Base-by-base conservation (phyloP, 2,329 filamentous ascomycete genomes). In the Diaporthe caulivora region DNA sequence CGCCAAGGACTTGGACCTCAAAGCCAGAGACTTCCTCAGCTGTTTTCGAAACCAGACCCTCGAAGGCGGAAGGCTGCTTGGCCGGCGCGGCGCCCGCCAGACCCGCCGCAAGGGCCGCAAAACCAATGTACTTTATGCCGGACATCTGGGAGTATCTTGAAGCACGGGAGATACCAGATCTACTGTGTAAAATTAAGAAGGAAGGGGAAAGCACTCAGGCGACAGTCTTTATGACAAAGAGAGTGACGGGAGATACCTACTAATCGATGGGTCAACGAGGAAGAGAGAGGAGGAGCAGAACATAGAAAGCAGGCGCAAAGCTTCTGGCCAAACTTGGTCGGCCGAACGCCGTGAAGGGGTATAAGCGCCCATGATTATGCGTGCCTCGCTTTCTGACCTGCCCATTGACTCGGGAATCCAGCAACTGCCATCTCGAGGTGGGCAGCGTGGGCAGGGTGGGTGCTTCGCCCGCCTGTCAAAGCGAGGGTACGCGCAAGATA, bases 1-100 rank as follows among this genome's bases (percentile, higher is more conserved):
- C 84, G n/a, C 82, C 84, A 13, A 83, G 76, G 1, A 79, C 82
- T n/a, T 81, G 78, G 21, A 84, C 79, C 62, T 81, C 77, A 72
- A 82, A 79, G 60, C 78, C 76, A 44, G 78, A 71, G 40, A 77
- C 78, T 72, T 76, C 65, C 29, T 71, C 72, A 47, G 72, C 64
- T 29, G 67, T 64, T 26, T 71, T 51, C 42, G 62, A 54, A 60
- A 73, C 51, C 37, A 73, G 40, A 31, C 62, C 58, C 47, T 70
- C 65, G 26, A 70, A 49, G 37, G 31, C 72, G 10, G 29, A 67
- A 5, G 62, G 44, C 31, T 53, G 34, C 51, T 70, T 40, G 24
- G 69, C 68, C 1, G 72, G 72, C 15, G 68, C 72, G 47, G 72
- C 72, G 51, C 49, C 29, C 26, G 53, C 72, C 49, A 80, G 67